Conservation (phyloP, 192 early-diverging fungal species). For the Spinellus fusiger region DNA sequence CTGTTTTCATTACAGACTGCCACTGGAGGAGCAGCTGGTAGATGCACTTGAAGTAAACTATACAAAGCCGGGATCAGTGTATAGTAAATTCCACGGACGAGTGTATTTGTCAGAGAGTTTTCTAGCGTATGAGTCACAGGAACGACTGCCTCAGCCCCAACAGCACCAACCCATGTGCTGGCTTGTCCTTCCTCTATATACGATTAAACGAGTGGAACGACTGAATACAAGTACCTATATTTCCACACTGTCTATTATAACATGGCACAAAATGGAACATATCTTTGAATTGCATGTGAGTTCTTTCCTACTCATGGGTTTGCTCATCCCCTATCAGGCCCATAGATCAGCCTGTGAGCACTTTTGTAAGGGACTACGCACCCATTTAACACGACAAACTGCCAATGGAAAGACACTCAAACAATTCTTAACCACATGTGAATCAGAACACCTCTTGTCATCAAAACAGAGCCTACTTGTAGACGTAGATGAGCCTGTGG, state of each 20-base stretch:
- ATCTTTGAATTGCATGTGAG: slow-evolving; percentile 63
- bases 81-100: slow-evolving; percentile 41
- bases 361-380: slow-evolving; percentile 75
- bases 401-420: slow-evolving; percentile 74
- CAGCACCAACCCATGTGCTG: slow-evolving; percentile 50
- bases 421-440: slow-evolving; percentile 68
- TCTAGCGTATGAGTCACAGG: slow-evolving; percentile 71
- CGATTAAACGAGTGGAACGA: slow-evolving; percentile 87
- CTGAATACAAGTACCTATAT: slow-evolving; percentile 58
- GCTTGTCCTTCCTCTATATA: slow-evolving; percentile 80
- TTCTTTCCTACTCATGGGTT: background rate
- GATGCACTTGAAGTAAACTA: slow-evolving; percentile 45
- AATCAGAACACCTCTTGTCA: slow-evolving; percentile 71
- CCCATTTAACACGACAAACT: slow-evolving; percentile 66
- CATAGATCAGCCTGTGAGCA: slow-evolving; percentile 62
- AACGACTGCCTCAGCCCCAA: slow-evolving; percentile 44
- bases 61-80: slow-evolving; percentile 16
- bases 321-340: slow-evolving; percentile 27
- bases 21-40: slow-evolving; percentile 66
- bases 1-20: slow-evolving; percentile 72
- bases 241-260: slow-evolving; percentile 75
- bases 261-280: slow-evolving; percentile 89
- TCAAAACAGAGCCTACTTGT: slow-evolving; percentile 35
- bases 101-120: slow-evolving; percentile 87
- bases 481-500: slow-evolving; percentile 9